phyloP scores from a whole-genome alignment of 495 filamentous ascomycete genomes.

The Talaromyces trachyspermus region DNA sequence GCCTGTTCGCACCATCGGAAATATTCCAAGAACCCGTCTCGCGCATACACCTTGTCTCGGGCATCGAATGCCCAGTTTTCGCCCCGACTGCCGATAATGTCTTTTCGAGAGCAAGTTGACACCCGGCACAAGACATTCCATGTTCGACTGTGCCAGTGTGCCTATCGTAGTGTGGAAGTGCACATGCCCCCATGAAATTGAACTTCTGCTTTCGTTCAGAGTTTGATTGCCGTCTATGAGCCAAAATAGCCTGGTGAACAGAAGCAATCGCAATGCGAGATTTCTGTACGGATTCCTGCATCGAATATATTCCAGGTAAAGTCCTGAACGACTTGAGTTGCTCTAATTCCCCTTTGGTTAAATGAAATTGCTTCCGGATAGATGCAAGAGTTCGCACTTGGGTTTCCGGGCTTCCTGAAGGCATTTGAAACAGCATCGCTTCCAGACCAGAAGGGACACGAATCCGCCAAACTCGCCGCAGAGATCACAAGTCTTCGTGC shows the following conservation, averaged over 20 bases:
- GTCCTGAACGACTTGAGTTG: constrained; percentile 23
- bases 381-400: constrained; percentile 23
- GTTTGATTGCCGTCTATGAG: constrained; percentile 15
- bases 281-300: constrained; percentile 19
- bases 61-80: constrained; percentile 20
- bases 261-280: constrained; percentile 25
- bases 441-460: constrained; percentile 27
- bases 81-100: constrained; percentile 19
- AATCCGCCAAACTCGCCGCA: constrained; percentile 29
- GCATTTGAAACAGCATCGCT: constrained; percentile 29
- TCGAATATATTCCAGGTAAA: constrained; percentile 29
- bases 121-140: constrained; percentile 33
- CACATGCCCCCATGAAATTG: constrained; percentile 29
- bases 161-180: constrained; percentile 33
- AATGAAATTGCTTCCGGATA: constrained; percentile 24
- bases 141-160: constrained; percentile 24
- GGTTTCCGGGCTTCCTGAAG: constrained; percentile 20
- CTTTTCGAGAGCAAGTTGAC: constrained; percentile 31
- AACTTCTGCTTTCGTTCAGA: constrained; percentile 21
- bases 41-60: constrained; percentile 20
- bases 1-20: constrained; percentile 38
- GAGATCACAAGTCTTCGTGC: constrained; percentile 23
- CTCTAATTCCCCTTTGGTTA: constrained; percentile 20
- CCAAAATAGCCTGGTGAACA: constrained; percentile 22
- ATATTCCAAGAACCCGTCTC: constrained; percentile 25